phyloP scores from a whole-genome alignment of 1,139 yeast genomes.

The Kodamaea arcana region DNA sequence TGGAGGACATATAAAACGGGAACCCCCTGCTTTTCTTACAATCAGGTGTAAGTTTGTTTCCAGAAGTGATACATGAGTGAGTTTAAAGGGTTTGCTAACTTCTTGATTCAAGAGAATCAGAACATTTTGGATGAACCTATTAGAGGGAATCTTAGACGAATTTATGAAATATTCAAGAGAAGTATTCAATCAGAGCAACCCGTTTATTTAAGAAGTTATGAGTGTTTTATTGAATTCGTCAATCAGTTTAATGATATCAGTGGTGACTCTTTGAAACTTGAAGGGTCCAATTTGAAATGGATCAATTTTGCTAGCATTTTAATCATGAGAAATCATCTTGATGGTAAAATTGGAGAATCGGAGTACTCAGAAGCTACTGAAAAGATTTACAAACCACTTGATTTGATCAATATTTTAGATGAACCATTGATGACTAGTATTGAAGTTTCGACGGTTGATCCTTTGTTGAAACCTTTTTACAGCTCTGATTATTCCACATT shows the following conservation, averaged over 20 bases:
- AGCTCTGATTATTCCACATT: slow-evolving; percentile 8
- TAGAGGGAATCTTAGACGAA: slow-evolving; percentile 7
- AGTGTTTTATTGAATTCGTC: slow-evolving; percentile 15
- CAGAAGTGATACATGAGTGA: too few species aligned
- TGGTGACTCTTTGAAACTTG: slow-evolving; percentile 11
- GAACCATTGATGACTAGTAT: slow-evolving; percentile 3
- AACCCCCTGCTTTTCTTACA: too few species aligned
- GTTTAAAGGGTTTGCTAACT: slow-evolving; percentile 5
- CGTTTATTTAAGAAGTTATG: neutral
- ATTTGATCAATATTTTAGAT: neutral
- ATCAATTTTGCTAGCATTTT: slow-evolving; percentile 16
- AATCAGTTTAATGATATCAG: slow-evolving; percentile 22
- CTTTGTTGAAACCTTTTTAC: neutral
- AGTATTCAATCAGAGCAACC: neutral
- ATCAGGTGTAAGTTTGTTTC: too few species aligned
- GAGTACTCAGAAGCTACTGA: neutral
- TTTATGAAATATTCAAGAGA: slow-evolving; percentile 5
- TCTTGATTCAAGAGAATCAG: slow-evolving; percentile 4
- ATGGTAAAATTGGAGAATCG: slow-evolving; percentile 1
- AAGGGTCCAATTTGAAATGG: slow-evolving; percentile 12
- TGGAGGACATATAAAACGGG: too few species aligned
- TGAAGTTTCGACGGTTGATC: neutral
- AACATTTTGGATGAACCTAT: slow-evolving; percentile 8
- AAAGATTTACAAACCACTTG: slow-evolving; percentile 1
- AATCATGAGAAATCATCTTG: slow-evolving; percentile 16